Base-by-base conservation (phyloP, 176 grass and related monocot species). In the Ampelocalamus luodianensis region DNA sequence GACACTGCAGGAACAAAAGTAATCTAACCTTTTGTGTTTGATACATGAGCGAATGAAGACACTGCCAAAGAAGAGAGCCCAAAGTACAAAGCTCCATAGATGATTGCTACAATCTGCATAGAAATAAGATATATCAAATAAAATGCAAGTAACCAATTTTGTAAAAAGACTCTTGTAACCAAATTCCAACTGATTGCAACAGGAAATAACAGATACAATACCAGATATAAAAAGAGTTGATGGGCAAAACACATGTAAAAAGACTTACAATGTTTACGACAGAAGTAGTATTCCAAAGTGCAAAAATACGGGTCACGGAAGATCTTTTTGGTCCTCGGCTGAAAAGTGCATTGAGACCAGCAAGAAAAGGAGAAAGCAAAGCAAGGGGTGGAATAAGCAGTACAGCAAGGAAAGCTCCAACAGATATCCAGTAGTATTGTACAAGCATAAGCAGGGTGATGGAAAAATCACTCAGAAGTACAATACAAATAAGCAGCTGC, bases 401-500 rank as follows among this genome's bases (percentile, higher is more conserved):
- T 80, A 99, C 85, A 72, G 79, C 72, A 78, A 99, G 93, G 79
- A 96, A 99, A 71, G 91, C 93, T 24, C 93, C 96, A 38, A 99
- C 72, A 17, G 93, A 99, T 74, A 99, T 96, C 96, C 96, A 99
- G 79, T 99, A 99, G 59, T 92, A 99, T 16, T 99, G 91, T 75
- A 99, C 81, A 56, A 99, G 91, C 89, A 89, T 96, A 78, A 99
- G 90, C 39, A 99, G 38, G 58, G 96, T 99, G 61, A 94, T 85
- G 11, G 90, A 83, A 87, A 94, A 96, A 92, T 99, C 96, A 86
- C 88, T 93, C 84, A 99, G 69, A 49, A 99, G 88, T 85, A 99
- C 23, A 79, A 93, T 88, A 94, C 87, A 99, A 24, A 99, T 92
- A 40, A 96, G 70, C 64, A 96, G 60, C 74, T 99, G 91, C 85